Evolutionary conservation across 2,329 filamentous ascomycete genomes (phyloP).

Genomic region (Aphanocladium album): DNA sequence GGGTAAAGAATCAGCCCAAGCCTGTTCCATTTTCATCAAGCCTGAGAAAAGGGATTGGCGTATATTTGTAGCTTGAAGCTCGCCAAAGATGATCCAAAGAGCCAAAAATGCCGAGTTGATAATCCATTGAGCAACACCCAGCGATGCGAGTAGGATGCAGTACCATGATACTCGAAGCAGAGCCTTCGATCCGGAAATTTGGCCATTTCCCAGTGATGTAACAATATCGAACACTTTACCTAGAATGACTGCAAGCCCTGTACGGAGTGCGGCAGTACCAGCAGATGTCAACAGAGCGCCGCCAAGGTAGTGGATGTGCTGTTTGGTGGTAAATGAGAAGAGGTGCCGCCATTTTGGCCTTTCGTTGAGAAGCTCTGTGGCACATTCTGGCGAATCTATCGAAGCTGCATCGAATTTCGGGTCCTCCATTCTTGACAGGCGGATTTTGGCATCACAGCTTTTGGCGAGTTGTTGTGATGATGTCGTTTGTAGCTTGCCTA

Average conservation of each 20-base stretch:
- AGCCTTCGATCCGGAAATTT: constrained; percentile 44
- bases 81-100: constrained; percentile 73
- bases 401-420: neutral
- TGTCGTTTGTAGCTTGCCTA: neutral
- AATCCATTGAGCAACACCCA: constrained; percentile 64
- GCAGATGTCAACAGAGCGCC: constrained; percentile 53
- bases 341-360: constrained; percentile 42
- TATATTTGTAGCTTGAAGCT: constrained; percentile 66
- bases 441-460: neutral
- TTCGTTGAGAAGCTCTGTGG: neutral
- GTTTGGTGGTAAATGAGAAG: constrained; percentile 66
- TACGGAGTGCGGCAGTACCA: constrained; percentile 57
- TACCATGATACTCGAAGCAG: constrained; percentile 52
- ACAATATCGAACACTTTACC: constrained; percentile 72
- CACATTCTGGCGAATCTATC: neutral
- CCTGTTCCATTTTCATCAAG: constrained; percentile 67
- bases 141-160: constrained; percentile 55
- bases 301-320: constrained; percentile 51
- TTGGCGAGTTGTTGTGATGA: neutral
- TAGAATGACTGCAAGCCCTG: constrained; percentile 63
- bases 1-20: constrained; percentile 73
- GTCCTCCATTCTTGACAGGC: neutral
- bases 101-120: constrained; percentile 62
- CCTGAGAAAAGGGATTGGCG: constrained; percentile 61
- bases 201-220: constrained; percentile 56